Evolutionary conservation across 2,329 filamentous ascomycete genomes (phyloP).

Genomic region (Penicillium sp.): DNA sequence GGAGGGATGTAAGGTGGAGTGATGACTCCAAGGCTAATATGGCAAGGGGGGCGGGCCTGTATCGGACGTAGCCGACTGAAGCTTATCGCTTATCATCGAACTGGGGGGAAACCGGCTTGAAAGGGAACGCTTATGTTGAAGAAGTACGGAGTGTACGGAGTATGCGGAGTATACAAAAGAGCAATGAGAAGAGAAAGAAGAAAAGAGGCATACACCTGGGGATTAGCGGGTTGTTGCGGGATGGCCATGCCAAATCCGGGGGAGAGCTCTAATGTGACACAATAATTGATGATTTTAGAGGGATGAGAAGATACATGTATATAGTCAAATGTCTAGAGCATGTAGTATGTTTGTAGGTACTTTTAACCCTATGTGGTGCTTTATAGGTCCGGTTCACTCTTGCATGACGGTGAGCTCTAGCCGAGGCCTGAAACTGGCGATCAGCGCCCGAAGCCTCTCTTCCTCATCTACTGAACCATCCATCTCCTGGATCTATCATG

Average conservation of each 20-base stretch:
- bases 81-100: conserved; percentile 27
- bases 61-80: conserved; percentile 17
- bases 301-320: neutral
- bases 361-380: neutral
- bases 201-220: neutral
- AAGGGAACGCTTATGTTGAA: neutral
- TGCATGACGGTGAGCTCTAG: conserved; percentile 20
- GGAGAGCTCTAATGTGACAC: conserved; percentile 2
- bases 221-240: conserved; percentile 3
- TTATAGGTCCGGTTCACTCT: conserved; percentile 1
- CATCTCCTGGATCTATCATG: conserved; percentile 6
- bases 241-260: conserved; percentile 15
- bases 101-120: neutral
- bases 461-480: conserved; percentile 14
- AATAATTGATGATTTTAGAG: neutral
- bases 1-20: conserved; percentile 9
- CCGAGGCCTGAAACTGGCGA: conserved; percentile 29
- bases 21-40: conserved; percentile 2
- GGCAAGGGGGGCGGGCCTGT: conserved; percentile 23
- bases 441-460: conserved; percentile 19
- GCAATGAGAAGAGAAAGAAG: neutral
- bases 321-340: neutral
- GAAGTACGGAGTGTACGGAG: neutral
- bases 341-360: neutral
- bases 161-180: neutral